These are phyloP conservation scores for Pseudozyma sp. DNA, from an alignment of 1,284 basidiomycete genomes.

Conservation along the genomic window DNA sequence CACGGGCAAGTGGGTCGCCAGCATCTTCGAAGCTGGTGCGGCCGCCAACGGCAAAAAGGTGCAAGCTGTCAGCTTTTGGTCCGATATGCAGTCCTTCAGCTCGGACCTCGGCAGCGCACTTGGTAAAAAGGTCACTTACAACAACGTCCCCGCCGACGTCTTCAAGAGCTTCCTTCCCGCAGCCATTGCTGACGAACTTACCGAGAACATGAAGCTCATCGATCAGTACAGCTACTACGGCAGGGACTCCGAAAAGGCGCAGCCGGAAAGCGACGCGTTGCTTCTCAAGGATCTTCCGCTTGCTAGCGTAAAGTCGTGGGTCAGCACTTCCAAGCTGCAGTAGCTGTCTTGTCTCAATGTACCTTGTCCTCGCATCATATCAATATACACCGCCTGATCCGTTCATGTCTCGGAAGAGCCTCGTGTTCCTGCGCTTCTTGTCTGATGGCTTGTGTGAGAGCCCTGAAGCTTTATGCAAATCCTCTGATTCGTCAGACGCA, in stretches of 20 bases:
- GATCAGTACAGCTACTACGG: conserved; percentile 47
- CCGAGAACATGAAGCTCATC: conserved; percentile 45
- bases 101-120: conserved; percentile 14
- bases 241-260: conserved; percentile 23
- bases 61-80: conserved; percentile 39
- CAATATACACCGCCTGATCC: neutral
- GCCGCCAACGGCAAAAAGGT: conserved; percentile 35
- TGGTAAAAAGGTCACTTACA: conserved; percentile 23
- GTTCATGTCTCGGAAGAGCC: too few relatives aligned
- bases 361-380: neutral
- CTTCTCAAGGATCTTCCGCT: conserved; percentile 19
- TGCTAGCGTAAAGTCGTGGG: conserved; percentile 21
- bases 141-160: conserved; percentile 25
- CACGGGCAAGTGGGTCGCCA: conserved; percentile 52
- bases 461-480: too few relatives aligned
- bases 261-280: conserved; percentile 28
- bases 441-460: too few relatives aligned
- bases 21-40: conserved; percentile 35
- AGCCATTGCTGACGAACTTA: conserved; percentile 28
- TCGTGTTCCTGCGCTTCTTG: too few relatives aligned
- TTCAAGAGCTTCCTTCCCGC: conserved; percentile 39
- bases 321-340: conserved; percentile 16
- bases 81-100: conserved; percentile 22
- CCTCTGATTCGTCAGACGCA: too few relatives aligned
- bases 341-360: neutral